Percentiles rank a stretch among this genome's conserved stretches.
phyloP scores from a whole-genome alignment of 495 filamentous ascomycete genomes.

The Aspergillus diversus region DNA sequence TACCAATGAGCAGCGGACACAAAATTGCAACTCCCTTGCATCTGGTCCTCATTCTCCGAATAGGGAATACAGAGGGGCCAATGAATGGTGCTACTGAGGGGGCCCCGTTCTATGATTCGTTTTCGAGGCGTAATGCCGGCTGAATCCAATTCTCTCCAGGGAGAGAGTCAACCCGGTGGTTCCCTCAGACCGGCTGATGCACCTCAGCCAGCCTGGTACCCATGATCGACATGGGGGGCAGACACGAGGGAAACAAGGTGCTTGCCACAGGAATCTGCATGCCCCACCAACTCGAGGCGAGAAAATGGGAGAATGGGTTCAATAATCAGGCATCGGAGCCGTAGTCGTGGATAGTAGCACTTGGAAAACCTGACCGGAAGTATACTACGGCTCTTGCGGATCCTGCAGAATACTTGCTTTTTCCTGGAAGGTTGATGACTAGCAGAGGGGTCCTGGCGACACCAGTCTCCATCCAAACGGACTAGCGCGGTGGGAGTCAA shows the following conservation, averaged over 20 bases:
- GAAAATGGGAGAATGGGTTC: slow-evolving; percentile 12
- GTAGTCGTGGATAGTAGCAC: slow-evolving; percentile 13
- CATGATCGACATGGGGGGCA: slow-evolving; percentile 21
- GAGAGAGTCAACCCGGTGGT: slow-evolving; percentile 7
- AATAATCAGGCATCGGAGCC: slow-evolving; percentile 17
- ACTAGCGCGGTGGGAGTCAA: slow-evolving; percentile 18
- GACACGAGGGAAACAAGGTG: slow-evolving; percentile 20
- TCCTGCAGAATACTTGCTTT: slow-evolving; percentile 22
- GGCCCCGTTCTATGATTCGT: slow-evolving; percentile 18
- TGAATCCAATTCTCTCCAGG: slow-evolving; percentile 20
- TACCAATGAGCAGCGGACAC: slow-evolving; percentile 28
- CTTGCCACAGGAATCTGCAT: slow-evolving; percentile 25
- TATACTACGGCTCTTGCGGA: slow-evolving; percentile 17
- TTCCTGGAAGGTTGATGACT: slow-evolving; percentile 17
- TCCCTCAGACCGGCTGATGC: slow-evolving; percentile 18
- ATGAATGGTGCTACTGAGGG: slow-evolving; percentile 16
- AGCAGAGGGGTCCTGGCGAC: slow-evolving; percentile 12
- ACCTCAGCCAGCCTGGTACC: slow-evolving; percentile 17
- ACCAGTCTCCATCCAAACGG: slow-evolving; percentile 20
- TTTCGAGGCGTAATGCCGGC: slow-evolving; percentile 13
- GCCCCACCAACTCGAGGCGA: slow-evolving; percentile 20
- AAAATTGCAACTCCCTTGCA: slow-evolving; percentile 20
- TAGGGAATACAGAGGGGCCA: slow-evolving; percentile 23
- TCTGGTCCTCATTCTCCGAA: slow-evolving; percentile 25
- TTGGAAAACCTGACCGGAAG: slow-evolving; percentile 15